These are phyloP conservation scores for Malassezia pachydermatis DNA, from an alignment of 1,284 basidiomycete species.

Conservation along the genomic window DNA sequence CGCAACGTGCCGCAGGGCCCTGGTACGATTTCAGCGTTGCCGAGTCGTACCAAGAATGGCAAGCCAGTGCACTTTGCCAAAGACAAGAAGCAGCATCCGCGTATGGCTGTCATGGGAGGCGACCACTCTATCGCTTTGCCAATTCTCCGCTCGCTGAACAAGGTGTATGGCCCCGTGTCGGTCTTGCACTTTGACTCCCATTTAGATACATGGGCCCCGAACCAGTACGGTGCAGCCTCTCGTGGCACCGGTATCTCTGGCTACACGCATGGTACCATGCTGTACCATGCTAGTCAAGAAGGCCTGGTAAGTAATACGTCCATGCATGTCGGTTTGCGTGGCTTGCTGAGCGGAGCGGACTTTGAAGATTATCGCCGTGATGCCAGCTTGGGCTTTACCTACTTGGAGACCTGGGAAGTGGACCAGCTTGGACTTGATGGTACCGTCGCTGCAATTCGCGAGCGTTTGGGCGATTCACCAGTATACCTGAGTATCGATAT, in stretches of 20 bases:
- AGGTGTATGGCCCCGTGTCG: slow-evolving; percentile 49
- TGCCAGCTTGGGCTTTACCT: slow-evolving; percentile 25
- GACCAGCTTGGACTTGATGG: slow-evolving; percentile 26
- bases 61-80: slow-evolving; percentile 15
- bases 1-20: slow-evolving; percentile 15
- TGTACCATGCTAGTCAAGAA: too few species aligned
- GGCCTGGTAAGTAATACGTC: slow-evolving; percentile 55
- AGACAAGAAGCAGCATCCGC: slow-evolving; percentile 35
- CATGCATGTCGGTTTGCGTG: slow-evolving; percentile 64
- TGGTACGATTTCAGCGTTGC: slow-evolving; percentile 19
- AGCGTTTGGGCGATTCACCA: slow-evolving; percentile 25
- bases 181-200: slow-evolving; percentile 51
- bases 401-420: slow-evolving; percentile 32
- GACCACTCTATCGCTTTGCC: slow-evolving; percentile 52
- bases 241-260: slow-evolving; percentile 50
- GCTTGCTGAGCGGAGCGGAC: slow-evolving; percentile 38
- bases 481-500: slow-evolving; percentile 36
- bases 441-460: slow-evolving; percentile 21
- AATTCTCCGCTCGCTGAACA: slow-evolving; percentile 48
- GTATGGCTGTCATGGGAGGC: slow-evolving; percentile 50
- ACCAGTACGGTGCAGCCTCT: slow-evolving; percentile 40
- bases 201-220: slow-evolving; percentile 50
- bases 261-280: too few species aligned
- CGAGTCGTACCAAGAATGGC: not conserved
- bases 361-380: slow-evolving; percentile 23